Conservation (phyloP, 257 asterid species). For the Avicennia marina region DNA sequence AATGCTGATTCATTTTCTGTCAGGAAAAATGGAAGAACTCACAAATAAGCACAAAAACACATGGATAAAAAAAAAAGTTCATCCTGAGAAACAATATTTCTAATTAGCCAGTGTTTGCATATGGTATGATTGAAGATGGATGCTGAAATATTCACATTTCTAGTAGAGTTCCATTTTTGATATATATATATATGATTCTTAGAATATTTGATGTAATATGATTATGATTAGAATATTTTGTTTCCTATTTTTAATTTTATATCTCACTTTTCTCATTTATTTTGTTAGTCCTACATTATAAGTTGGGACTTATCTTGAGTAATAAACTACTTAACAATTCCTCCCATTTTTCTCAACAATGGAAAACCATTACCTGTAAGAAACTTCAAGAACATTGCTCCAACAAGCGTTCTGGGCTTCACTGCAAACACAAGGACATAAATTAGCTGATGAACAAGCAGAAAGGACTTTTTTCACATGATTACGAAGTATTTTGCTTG, state of each 20-base stretch:
- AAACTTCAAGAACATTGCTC: slow-evolving; percentile 94
- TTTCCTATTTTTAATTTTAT: too few species aligned
- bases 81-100: not conserved
- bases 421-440: slow-evolving; percentile 44
- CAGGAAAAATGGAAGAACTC: slow-evolving; percentile 20
- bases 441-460: slow-evolving; percentile 19
- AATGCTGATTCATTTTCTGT: slow-evolving; percentile 93
- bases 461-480: not conserved
- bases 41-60: not conserved
- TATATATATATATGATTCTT: too few species aligned
- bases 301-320: too few species aligned
- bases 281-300: too few species aligned
- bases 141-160: too few species aligned
- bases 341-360: too few species aligned
- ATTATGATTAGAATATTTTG: too few species aligned
- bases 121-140: too few species aligned
- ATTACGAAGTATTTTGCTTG: not conserved
- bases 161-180: too few species aligned
- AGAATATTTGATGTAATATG: too few species aligned
- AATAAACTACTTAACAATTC: too few species aligned
- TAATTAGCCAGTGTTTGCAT: not conserved
- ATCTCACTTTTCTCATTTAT: too few species aligned
- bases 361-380: slow-evolving; percentile 59
- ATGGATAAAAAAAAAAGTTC: not conserved
- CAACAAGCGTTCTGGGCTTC: slow-evolving; percentile 81